Evolutionary conservation across 306 rosid species (phyloP).

Genomic region (Ziziphus jujuba): DNA sequence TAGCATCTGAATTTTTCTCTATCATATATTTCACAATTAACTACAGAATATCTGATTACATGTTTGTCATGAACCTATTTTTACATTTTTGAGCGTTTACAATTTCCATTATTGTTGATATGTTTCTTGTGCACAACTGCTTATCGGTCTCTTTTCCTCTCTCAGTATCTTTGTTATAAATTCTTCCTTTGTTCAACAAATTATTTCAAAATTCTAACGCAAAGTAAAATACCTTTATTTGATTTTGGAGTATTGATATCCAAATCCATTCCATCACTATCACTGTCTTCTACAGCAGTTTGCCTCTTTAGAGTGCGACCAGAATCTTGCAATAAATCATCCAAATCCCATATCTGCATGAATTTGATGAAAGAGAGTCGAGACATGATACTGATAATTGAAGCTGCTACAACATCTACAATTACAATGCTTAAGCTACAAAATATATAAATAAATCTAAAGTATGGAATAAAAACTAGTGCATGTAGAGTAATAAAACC

Average conservation of each 20-base stretch:
- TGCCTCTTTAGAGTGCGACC: conserved; percentile 30
- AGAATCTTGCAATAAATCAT: conserved; percentile 54
- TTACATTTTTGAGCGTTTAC: too few relatives aligned
- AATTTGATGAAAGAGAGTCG: not conserved
- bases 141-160: too few relatives aligned
- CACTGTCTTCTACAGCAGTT: conserved; percentile 32
- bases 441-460: not conserved
- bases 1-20: too few relatives aligned
- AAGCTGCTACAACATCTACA: not conserved
- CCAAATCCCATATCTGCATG: conserved; percentile 77
- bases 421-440: not conserved
- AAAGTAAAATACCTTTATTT: conserved; percentile 41
- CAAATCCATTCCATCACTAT: conserved; percentile 60
- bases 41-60: too few relatives aligned
- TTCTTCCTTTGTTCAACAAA: not conserved
- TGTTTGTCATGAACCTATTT: too few relatives aligned
- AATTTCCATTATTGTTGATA: too few relatives aligned
- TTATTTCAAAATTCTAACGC: not conserved
- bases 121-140: too few relatives aligned
- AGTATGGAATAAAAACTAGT: not conserved
- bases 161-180: too few relatives aligned
- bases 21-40: too few relatives aligned
- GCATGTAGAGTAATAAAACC: not conserved
- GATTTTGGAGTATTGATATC: conserved; percentile 37
- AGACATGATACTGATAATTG: not conserved